Percentiles rank a stretch among this genome's conserved stretches.
Conservation (phyloP, 306 rosid species). For the Casuarina equisetifolia region DNA sequence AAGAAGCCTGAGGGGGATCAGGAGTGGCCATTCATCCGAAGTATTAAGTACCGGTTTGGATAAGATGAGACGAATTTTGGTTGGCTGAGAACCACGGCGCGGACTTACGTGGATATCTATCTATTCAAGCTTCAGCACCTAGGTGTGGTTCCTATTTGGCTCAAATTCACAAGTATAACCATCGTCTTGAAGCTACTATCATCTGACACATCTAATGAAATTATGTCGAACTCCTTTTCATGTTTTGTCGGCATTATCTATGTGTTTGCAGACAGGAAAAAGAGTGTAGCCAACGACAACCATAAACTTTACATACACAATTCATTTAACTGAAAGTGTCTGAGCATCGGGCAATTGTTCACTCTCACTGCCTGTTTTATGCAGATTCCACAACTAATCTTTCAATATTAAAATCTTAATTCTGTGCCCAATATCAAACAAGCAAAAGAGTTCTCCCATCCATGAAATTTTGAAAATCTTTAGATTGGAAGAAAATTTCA, state of each 20-base stretch:
- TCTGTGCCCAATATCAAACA: neutral
- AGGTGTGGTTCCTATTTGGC: neutral
- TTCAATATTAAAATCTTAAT: neutral
- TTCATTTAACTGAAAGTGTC: no score
- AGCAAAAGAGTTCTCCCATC: neutral
- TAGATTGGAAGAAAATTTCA: neutral
- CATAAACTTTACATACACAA: no score
- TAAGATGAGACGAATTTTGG: conserved; percentile 18
- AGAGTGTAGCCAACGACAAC: no score
- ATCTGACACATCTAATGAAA: no score
- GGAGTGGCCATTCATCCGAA: neutral
- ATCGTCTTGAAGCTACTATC: no score
- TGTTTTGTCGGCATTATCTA: no score
- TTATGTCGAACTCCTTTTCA: no score
- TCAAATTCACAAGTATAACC: no score
- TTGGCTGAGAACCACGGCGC: conserved; percentile 18
- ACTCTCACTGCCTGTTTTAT: neutral
- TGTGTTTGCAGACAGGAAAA: no score
- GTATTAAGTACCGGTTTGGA: conserved; percentile 26
- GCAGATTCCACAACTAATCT: neutral
- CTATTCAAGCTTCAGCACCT: neutral
- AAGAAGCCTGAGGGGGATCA: neutral
- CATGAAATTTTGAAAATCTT: neutral
- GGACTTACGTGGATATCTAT: neutral
- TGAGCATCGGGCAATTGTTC: neutral